Conservation (phyloP, 2,329 filamentous ascomycete genomes). For the Colletotrichum siamense region DNA sequence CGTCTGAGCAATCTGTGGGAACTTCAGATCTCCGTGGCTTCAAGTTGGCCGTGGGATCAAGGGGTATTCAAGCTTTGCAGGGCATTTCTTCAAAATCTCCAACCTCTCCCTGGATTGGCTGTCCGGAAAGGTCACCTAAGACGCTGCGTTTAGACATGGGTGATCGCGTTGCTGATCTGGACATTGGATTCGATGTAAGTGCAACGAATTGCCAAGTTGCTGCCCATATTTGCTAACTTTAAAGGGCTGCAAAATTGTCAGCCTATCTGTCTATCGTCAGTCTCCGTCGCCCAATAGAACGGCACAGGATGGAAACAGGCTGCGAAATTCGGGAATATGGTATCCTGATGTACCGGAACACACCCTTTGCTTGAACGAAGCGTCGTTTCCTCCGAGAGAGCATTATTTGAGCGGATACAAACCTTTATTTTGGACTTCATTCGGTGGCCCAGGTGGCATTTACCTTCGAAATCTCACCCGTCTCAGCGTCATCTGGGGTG, state of each 20-base stretch:
- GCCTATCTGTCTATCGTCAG: neutral
- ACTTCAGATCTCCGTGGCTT: neutral
- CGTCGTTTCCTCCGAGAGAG: neutral
- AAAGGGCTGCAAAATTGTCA: neutral
- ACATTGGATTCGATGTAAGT: neutral
- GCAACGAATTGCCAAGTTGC: neutral
- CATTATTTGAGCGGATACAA: neutral
- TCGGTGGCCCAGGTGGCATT: neutral
- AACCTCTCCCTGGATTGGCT: neutral
- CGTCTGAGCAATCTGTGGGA: neutral
- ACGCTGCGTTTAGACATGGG: neutral
- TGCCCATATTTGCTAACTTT: neutral
- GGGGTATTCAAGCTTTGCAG: neutral
- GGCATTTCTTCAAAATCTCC: neutral
- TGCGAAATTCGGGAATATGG: neutral
- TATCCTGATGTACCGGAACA: neutral
- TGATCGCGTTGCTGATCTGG: neutral
- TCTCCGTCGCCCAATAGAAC: neutral
- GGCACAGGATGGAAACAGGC: neutral
- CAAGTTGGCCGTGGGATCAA: neutral
- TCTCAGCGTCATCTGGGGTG: neutral
- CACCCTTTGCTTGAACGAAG: neutral
- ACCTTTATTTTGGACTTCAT: neutral
- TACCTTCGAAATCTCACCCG: neutral
- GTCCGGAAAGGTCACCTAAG: neutral